These are phyloP conservation scores for Aspergillus sp. DNA, from an alignment of 2,329 filamentous ascomycete genomes.

Conservation along the genomic window DNA sequence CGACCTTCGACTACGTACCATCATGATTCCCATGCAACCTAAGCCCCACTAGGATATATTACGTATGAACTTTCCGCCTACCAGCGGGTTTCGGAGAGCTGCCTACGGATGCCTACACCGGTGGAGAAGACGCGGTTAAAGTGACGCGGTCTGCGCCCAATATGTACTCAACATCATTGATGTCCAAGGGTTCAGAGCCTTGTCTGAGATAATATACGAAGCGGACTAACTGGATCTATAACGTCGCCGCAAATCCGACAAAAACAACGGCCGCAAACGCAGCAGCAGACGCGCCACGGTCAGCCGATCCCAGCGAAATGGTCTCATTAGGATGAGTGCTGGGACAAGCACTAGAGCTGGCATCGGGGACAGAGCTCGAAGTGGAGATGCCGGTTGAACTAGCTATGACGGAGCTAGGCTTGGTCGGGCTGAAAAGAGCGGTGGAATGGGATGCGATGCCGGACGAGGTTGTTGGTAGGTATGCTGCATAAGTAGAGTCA, in stretches of 20 bases:
- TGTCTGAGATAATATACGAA: neutral
- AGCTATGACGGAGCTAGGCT: conserved; percentile 17
- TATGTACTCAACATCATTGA: no score
- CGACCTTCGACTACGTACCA: neutral
- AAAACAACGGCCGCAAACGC: conserved; percentile 45
- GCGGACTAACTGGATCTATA: conserved; percentile 25
- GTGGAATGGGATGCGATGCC: conserved; percentile 24
- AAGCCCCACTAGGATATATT: neutral
- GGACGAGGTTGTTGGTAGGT: conserved; percentile 13
- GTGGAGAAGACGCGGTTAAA: no score
- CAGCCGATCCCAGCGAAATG: conserved; percentile 29
- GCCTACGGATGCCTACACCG: no score
- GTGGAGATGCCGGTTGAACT: conserved; percentile 27
- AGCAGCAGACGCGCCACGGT: conserved; percentile 38
- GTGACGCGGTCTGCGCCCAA: no score
- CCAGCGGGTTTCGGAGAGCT: no score
- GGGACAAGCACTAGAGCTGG: conserved; percentile 24
- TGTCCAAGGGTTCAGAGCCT: neutral
- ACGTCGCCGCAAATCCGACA: conserved; percentile 41
- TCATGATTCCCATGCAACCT: neutral
- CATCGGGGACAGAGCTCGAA: conserved; percentile 16
- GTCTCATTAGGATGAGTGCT: conserved; percentile 24
- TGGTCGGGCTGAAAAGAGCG: conserved; percentile 1
- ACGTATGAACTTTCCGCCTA: no score
- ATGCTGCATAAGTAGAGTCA: neutral